Evolutionary conservation across 192 early-diverging fungal species (phyloP).

Genomic region (Coemansia sp.): DNA sequence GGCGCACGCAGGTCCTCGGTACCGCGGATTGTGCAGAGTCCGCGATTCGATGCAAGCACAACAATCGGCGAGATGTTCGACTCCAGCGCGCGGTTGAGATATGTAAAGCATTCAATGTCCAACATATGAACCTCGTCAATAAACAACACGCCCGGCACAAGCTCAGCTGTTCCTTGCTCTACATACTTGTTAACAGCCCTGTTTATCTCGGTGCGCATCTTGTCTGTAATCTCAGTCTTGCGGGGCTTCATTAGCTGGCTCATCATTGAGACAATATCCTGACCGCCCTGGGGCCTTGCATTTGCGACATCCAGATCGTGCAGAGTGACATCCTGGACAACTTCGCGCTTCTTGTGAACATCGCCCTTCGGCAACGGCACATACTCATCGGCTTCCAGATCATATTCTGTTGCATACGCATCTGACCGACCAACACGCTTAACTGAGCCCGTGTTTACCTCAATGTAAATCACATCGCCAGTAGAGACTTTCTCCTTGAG

Average conservation of each 20-base stretch:
- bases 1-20: slow-evolving; percentile 74
- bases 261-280: slow-evolving; percentile 99
- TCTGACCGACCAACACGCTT: slow-evolving; percentile 98
- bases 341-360: slow-evolving; percentile 98
- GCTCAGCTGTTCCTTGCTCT: slow-evolving; percentile 95
- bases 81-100: slow-evolving; percentile 97
- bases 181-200: slow-evolving; percentile 99
- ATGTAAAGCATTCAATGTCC: slow-evolving; percentile 99
- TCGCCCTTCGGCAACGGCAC: slow-evolving; percentile 98
- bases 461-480: slow-evolving; percentile 98
- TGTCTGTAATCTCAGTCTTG: slow-evolving; percentile 99
- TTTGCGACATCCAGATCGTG: slow-evolving; percentile 98
- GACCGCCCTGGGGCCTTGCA: slow-evolving; percentile 93
- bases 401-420: slow-evolving; percentile 97
- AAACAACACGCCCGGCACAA: slow-evolving; percentile 97
- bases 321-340: slow-evolving; percentile 96
- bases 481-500: slow-evolving; percentile 96
- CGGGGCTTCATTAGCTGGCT: slow-evolving; percentile 97
- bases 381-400: slow-evolving; percentile 97
- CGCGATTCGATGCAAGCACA: slow-evolving; percentile 96
- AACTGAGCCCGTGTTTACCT: slow-evolving; percentile 95
- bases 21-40: slow-evolving; percentile 83
- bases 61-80: slow-evolving; percentile 95
- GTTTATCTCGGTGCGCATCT: slow-evolving; percentile 97
- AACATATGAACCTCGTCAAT: slow-evolving; percentile 99